phyloP scores from a whole-genome alignment of 129 eudicot species.

The Lactuca sativa region DNA sequence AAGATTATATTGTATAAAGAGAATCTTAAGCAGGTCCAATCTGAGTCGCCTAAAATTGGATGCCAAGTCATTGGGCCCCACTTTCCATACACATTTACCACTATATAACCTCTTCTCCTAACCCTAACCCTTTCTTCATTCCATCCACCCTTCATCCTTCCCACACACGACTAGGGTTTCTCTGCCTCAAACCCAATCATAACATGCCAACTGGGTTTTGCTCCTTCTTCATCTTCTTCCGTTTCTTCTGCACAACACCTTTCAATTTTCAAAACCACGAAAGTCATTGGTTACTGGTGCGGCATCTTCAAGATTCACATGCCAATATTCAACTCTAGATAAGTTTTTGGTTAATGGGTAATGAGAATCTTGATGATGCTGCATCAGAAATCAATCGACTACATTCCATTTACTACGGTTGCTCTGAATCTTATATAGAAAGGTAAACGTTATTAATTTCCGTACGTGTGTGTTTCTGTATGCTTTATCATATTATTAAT shows the following conservation, averaged over 20 bases:
- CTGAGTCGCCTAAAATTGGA: constrained; percentile 15
- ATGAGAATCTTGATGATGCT: constrained; percentile 48
- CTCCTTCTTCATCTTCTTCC: neutral
- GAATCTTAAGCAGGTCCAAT: neutral
- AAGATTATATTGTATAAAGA: too few species aligned
- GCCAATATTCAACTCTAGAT: neutral
- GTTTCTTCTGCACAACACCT: neutral
- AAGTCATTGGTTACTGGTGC: constrained; percentile 38
- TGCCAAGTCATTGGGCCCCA: constrained; percentile 28
- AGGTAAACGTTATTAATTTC: neutral
- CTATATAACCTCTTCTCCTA: constrained; percentile 28
- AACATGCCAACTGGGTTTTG: constrained; percentile 9
- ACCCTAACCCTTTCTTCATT: constrained; percentile 27
- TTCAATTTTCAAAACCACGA: neutral
- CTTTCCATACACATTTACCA: constrained; percentile 13
- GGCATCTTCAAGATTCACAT: constrained; percentile 45
- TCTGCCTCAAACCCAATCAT: constrained; percentile 19
- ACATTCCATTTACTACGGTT: neutral
- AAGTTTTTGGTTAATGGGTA: neutral
- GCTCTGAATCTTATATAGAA: neutral
- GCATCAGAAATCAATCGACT: constrained; percentile 38
- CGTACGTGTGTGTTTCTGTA: neutral
- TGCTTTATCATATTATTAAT: too few species aligned
- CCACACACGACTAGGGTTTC: constrained; percentile 25
- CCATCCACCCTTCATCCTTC: constrained; percentile 6